These are phyloP conservation scores for Juglanconis juglandina DNA, from an alignment of 2,329 filamentous ascomycete species.

Conservation along the genomic window DNA sequence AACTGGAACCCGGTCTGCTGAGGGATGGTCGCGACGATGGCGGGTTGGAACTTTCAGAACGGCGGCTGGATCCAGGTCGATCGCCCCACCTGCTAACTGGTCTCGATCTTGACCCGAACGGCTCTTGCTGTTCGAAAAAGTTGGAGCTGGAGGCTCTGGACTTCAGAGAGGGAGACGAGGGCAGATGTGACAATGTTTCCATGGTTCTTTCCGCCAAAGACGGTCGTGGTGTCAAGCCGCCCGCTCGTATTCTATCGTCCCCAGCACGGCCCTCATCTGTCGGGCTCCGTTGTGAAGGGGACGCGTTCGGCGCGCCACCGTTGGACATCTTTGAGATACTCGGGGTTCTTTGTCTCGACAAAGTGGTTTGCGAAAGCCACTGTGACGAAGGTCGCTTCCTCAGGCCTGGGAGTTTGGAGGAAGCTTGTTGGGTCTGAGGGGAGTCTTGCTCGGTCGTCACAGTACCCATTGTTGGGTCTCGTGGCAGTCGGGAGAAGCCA, in stretches of 20 bases:
- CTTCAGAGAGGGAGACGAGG: slow-evolving; percentile 69
- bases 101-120: slow-evolving; percentile 52
- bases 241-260: not conserved
- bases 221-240: slow-evolving; percentile 33
- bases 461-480: slow-evolving; percentile 13
- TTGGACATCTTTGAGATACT: slow-evolving; percentile 9
- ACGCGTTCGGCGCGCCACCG: slow-evolving; percentile 3
- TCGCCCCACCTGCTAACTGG: slow-evolving; percentile 41
- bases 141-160: slow-evolving; percentile 67
- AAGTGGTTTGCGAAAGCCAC: not conserved
- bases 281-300: slow-evolving; percentile 6
- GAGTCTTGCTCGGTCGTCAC: slow-evolving; percentile 11
- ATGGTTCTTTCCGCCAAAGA: slow-evolving; percentile 82
- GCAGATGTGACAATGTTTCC: slow-evolving; percentile 75
- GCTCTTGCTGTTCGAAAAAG: slow-evolving; percentile 67
- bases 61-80: slow-evolving; percentile 58
- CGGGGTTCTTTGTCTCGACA: slow-evolving; percentile 8
- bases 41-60: slow-evolving; percentile 54
- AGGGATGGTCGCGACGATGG: slow-evolving; percentile 44
- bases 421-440: not conserved
- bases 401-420: slow-evolving; percentile 8
- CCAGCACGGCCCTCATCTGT: slow-evolving; percentile 1
- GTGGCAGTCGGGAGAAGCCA: slow-evolving; percentile 6
- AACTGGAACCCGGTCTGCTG: slow-evolving; percentile 55
- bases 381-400: slow-evolving; percentile 11